Evolutionary conservation across 495 filamentous ascomycete species (phyloP), one percentile per base, ranked within the genome.

Genomic region (Xylaria flabelliformis): DNA sequence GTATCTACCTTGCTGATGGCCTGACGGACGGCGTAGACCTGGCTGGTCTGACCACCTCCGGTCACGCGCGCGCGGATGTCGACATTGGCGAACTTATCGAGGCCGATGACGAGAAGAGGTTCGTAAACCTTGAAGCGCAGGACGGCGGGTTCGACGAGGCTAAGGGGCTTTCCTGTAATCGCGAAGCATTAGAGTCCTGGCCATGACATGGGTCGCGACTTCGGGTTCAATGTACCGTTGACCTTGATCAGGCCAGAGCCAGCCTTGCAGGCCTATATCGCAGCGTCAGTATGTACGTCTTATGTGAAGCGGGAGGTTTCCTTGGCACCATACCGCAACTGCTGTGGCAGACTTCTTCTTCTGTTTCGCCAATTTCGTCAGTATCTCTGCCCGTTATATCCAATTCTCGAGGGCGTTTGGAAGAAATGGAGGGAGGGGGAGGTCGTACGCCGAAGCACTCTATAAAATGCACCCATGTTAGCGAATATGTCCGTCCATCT

Each of bases 121-220:
- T 99, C 96, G 91, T 98, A 99, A 84, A 95, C 93, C 90, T 91
- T 99, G 90, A 97, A 97, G 82, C 96, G 92, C 80, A 99, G 93
- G 84, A 97, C 91, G 87, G 97, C 93, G 75, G 96, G 94, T 87
- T 97, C 91, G 77, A 97, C 92, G 78, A 98, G 93, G 77, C 88
- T 88, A 80, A 99, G 89, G 75, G 96, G 96, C 85, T 94, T 92
- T 85, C 96, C 70, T 72, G 32, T 0, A 58, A 53, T 61, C 29
- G 69, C 63, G 26, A 61, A 21, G 24, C 24, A 48, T 72, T 67
- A 72, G 70, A 59, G 36, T 12, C 5, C 19, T 26, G 19, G 41
- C 10, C 24, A n/a, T 19, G 1, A 13, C 24, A 32, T 6, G 5
- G 61, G 17, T 10, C 2, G 41, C 13, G 59, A 17, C 24, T 61